These are phyloP conservation scores for Mycosarcoma maydis DNA, from an alignment of 1,284 basidiomycete species.

Conservation along the genomic window DNA sequence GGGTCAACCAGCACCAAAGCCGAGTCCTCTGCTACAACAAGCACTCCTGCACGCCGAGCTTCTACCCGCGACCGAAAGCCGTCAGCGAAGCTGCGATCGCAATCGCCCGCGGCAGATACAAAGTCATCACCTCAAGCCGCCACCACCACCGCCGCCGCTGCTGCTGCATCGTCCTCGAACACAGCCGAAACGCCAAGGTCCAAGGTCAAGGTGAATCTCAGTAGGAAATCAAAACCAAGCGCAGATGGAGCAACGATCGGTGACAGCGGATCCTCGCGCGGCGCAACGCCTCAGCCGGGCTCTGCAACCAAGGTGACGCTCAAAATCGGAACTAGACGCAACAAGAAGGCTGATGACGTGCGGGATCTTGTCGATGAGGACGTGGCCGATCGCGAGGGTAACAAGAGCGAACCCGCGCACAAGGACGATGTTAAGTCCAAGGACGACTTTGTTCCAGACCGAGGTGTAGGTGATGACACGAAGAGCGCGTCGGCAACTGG, in stretches of 20 bases:
- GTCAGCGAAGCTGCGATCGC: conserved; percentile 11
- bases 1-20: not conserved
- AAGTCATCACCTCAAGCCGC: conserved; percentile 2
- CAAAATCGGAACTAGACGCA: not conserved
- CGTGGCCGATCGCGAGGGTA: conserved; percentile 3
- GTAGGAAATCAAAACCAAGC: conserved; percentile 1
- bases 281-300: conserved; percentile 9
- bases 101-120: conserved; percentile 6
- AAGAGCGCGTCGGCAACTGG: not conserved
- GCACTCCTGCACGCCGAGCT: conserved; percentile 4
- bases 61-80: conserved; percentile 22
- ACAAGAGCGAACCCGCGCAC: not conserved
- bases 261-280: conserved; percentile 22
- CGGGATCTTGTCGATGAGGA: conserved; percentile 25
- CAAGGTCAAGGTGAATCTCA: conserved; percentile 19
- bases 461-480: not conserved
- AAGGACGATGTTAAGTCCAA: not conserved
- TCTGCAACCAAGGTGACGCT: conserved; percentile 19
- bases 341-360: conserved; percentile 25
- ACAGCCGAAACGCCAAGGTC: conserved; percentile 3
- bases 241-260: not conserved
- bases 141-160: not conserved
- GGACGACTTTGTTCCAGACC: conserved; percentile 10
- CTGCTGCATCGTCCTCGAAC: not conserved
- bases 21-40: not conserved